Base-by-base conservation (phyloP, 148 eudicot species). In the Gaultheria prostrata region DNA sequence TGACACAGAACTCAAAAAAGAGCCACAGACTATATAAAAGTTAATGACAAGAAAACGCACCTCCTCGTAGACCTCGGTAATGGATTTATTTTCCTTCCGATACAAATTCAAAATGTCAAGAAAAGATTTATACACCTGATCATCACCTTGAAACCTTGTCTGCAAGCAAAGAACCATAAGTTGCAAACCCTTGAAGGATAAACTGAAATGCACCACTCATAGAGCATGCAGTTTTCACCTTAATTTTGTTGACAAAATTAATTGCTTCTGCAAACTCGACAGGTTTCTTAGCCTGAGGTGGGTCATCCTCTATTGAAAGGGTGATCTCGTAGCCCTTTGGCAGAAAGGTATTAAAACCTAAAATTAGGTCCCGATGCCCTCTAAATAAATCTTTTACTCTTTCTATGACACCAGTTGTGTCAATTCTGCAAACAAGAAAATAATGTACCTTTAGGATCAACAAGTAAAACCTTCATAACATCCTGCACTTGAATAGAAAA, bases 331-430 rank as follows among this genome's bases (percentile, higher is more conserved):
- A 89, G 67, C 93, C 96, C 88, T 87, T 88, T 0, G 96, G 94
- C 83, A 93, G 84, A 84, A 93, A 91, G 84, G 90, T 92, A 87
- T 94, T 94, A 86, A 94, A 91, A 39, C 98, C 98, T 82, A 91
- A 82, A 87, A 93, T 89, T 75, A 94, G 90, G 84, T 92, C 87
- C 8, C 89, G 88, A 63, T 93, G 90, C 80, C 98, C 98, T 86
- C 85, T 86, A 85, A 94, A 93, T 76, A 94, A 88, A 20, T 94
- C 90, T 87, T 93, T 91, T 79, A 94, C 94, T 82, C 94, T 90
- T 43, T 57, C 83, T 86, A 91, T 90, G 59, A 93, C 98, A 83
- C 93, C 95, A 57, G 83, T 51, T 0, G 98, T 93, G 75, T 92
- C 92, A 78, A 88, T 82, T 84, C 98, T 94, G 81, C 78, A 86